Base-by-base conservation (phyloP, 192 early-diverging fungal species). In the Paraglomus brasilianum region DNA sequence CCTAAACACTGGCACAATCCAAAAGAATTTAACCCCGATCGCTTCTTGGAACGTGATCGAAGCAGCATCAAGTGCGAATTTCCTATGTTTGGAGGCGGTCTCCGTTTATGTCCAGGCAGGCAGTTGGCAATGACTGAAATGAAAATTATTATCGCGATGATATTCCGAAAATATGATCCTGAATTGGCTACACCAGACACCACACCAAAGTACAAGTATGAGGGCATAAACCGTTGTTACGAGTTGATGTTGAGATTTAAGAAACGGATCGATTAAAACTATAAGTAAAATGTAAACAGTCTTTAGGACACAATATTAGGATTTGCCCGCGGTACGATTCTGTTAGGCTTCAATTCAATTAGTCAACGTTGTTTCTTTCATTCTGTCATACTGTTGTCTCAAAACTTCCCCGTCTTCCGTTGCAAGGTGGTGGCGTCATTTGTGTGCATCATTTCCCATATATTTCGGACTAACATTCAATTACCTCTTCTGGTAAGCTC, bases 131-230 rank as follows among this genome's bases (percentile, higher is more conserved):
- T 65, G 62, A 38, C 47, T n/a, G 19, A 49, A 38, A 8, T 65
- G 10, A 10, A 39, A 39, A 38, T 8, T 3, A 30, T 30, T 30
- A 36, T 65, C 14, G 30, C 24, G 22, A 24, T 65, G 15, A 9
- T 65, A 8, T 65, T 38, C 24, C 17, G 24, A 47, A 65, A 65
- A 65, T 65, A 65, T 65, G 24, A 65, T 30, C 13, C 49, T 17
- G 62, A 65, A 65, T 48, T 65, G 15, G 46, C 49, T 9, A 30
- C 30, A 30, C 30, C 30, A 3, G 30, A 30, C 30, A 39, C n/a
- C n/a, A 21, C 1, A 17, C 36, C 49, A 15, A 46, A 48, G n/a
- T 48, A 36, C 36, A 6, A 46, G 13, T 30, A 17, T 48, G 8
- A 24, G 0, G 1, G 9, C 11, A 30, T 46, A 13, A 65, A 13